Evolutionary conservation across 225 moss, liverwort and hornwort genomes (phyloP), one percentile per base, ranked within the genome.

Genomic region (Sphagnum contortum): DNA sequence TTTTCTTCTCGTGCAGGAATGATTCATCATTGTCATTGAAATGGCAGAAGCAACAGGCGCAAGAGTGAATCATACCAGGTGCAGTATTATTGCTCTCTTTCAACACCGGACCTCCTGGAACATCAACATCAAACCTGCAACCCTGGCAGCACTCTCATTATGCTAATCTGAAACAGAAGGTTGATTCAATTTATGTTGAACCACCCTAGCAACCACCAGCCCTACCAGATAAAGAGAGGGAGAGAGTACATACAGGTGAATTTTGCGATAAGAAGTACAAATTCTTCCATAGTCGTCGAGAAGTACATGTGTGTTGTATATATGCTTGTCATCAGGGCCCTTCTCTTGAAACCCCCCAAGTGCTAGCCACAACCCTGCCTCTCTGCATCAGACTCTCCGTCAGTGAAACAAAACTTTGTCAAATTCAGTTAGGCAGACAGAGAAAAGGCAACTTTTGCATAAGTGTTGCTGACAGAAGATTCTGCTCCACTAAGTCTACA

Each of bases 311-410:
- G 96, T 90, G 61, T 98, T 98, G 77, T 85, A 92, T 60, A 73
- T 71, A 70, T 89, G 89, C 67, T 74, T 62, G 52, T 75, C 77
- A 64, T 98, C 92, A 59, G 80, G 83, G 48, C 92, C 92, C 56
- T 85, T 90, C 50, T 98, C 92, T 87, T 98, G 96, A 79, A 98
- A 92, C 0, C 96, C 96, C 44, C 96, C 96, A 47, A 98, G 90
- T 12, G 96, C 77, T 60, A 98, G 79, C 96, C 96, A 98, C 62
- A 98, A 64, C 49, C 90, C 81, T 77, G 90, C 81, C 69, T 92
- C 82, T 79, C 90, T 95, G 88, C 29, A 29, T 86, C 64, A 75
- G 75, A 79, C 64, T 45, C 76, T 67, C 71, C 62, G 65, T 65
- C 51, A 61, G 52, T 63, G 48, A 10, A 45, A 50, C 10, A 63